Evolutionary conservation across 345 rosid species (phyloP).

Genomic region (Ceriops zippeliana): DNA sequence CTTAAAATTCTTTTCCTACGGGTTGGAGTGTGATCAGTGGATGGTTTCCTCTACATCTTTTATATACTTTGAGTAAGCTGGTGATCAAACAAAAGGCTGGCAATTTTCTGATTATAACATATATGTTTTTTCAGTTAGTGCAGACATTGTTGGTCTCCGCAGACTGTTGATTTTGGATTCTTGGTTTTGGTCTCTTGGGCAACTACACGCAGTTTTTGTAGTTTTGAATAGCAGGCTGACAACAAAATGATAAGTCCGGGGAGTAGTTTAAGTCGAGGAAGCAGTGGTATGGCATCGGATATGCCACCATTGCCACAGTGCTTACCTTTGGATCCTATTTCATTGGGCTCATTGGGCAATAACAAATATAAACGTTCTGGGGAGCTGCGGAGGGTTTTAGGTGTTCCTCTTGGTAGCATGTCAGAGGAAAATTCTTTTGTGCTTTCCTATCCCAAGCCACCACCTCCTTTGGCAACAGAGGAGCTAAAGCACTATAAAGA

Average conservation of each 20-base stretch:
- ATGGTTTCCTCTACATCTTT: neutral
- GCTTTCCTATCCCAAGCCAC: slow-evolving; percentile 40
- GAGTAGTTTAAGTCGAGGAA: slow-evolving; percentile 52
- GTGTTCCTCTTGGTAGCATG: slow-evolving; percentile 36
- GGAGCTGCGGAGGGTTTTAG: slow-evolving; percentile 45
- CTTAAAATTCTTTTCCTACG: too few species aligned
- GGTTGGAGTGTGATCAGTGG: neutral
- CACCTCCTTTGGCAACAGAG: slow-evolving; percentile 37
- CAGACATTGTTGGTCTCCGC: too few species aligned
- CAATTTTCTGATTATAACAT: neutral
- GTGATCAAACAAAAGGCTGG: neutral
- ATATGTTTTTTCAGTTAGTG: too few species aligned
- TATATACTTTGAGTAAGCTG: neutral
- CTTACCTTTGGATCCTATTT: slow-evolving; percentile 43
- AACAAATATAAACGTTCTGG: slow-evolving; percentile 31
- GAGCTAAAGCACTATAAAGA: slow-evolving; percentile 47
- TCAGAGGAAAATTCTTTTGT: slow-evolving; percentile 44
- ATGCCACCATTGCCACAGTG: slow-evolving; percentile 25
- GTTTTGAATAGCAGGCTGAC: slow-evolving; percentile 21
- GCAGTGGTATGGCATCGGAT: slow-evolving; percentile 42
- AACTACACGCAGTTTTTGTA: neutral
- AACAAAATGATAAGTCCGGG: slow-evolving; percentile 57
- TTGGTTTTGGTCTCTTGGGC: neutral
- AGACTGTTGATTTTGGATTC: neutral
- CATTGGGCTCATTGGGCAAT: slow-evolving; percentile 44